phyloP scores from a whole-genome alignment of 2,329 filamentous ascomycete species.

The Ophiosphaerella korrae region DNA sequence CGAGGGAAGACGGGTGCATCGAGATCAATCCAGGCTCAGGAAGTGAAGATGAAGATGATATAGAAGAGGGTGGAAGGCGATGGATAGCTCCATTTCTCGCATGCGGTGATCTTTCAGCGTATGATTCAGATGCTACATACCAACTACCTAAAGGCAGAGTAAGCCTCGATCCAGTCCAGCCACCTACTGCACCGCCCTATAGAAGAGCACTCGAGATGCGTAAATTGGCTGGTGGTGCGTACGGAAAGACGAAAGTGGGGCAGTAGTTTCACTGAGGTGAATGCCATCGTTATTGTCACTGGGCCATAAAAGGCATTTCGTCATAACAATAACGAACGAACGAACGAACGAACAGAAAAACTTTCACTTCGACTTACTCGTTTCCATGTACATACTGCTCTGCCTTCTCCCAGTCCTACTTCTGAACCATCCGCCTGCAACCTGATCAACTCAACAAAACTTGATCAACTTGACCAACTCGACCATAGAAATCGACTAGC shows the following conservation, averaged over 20 bases:
- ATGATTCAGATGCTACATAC: constrained; percentile 95
- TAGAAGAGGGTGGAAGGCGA: constrained; percentile 56
- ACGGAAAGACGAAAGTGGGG: constrained; percentile 66
- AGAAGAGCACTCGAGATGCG: constrained; percentile 86
- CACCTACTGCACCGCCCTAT: constrained; percentile 94
- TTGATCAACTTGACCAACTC: too few relatives aligned
- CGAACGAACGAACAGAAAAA: neutral
- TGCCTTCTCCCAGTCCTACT: neutral
- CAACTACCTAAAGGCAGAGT: constrained; percentile 83
- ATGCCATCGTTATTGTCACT: neutral
- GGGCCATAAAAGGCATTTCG: neutral
- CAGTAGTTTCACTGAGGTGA: neutral
- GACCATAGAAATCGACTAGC: too few relatives aligned
- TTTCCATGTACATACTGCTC: too few relatives aligned
- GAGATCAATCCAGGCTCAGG: constrained; percentile 56
- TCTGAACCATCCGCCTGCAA: neutral
- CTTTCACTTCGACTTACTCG: neutral
- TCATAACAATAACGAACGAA: neutral
- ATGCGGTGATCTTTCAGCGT: constrained; percentile 93
- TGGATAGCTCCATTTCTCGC: constrained; percentile 97
- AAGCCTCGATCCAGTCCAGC: constrained; percentile 89
- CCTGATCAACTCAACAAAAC: too few relatives aligned
- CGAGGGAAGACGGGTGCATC: constrained; percentile 54
- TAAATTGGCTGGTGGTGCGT: constrained; percentile 75
- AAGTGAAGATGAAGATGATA: constrained; percentile 44